Conservation (phyloP, 305 asterid species). For the Petunia hybrid region DNA sequence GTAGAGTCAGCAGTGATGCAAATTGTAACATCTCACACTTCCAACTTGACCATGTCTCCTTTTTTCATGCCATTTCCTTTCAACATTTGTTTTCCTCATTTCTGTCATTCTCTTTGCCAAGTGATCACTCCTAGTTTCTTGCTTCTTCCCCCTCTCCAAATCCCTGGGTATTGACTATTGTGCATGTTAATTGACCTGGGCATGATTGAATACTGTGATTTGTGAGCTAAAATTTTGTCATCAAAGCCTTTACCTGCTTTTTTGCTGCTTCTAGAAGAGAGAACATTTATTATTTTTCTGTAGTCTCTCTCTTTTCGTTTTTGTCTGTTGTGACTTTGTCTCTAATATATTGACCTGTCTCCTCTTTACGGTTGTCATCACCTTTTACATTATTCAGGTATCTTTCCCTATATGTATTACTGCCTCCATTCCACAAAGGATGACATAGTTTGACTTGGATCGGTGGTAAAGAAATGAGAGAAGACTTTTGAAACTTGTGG, state of each 20-base stretch:
- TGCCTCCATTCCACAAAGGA: not conserved
- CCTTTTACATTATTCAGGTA: constrained; percentile 12
- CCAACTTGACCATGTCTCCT: not conserved
- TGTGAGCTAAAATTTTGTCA: constrained; percentile 1
- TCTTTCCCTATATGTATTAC: constrained; percentile 12
- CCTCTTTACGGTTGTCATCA: not conserved
- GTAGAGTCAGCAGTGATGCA: not conserved
- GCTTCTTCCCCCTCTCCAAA: not conserved
- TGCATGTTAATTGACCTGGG: not conserved
- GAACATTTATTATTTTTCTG: not conserved
- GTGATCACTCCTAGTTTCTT: not conserved
- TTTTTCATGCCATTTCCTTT: not conserved
- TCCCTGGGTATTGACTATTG: constrained; percentile 22
- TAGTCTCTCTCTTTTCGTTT: not conserved
- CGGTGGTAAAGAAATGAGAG: not conserved
- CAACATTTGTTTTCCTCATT: constrained; percentile 22
- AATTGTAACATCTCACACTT: not conserved
- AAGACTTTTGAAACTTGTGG: constrained; percentile 15
- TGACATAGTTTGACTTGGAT: not conserved
- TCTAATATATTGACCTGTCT: not conserved
- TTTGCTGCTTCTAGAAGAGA: constrained; percentile 16
- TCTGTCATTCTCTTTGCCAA: constrained; percentile 2
- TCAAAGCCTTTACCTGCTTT: constrained; percentile 13
- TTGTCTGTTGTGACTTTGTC: not conserved
- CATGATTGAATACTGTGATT: constrained; percentile 8